Evolutionary conservation across 345 rosid genomes (phyloP), one percentile per base, ranked within the genome.

Genomic region (Populus tremula): DNA sequence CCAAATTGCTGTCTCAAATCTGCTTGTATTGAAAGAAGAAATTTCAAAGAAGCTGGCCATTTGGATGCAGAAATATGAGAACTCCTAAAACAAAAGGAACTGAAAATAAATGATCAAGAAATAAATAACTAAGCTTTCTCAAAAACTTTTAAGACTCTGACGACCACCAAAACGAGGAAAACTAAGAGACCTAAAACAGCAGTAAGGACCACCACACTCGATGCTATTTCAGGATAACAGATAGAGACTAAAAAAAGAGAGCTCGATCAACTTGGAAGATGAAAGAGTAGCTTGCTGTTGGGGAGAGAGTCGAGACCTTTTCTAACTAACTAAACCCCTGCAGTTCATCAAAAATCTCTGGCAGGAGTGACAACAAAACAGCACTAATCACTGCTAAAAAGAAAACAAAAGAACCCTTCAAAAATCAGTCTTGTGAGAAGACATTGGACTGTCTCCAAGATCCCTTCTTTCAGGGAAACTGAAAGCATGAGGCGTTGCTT

Each of bases 1-100:
- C 87, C 89, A 70, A 36, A 82, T 61, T 17, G 74, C 18, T 8
- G 73, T 81, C 72, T 80, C 85, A 12, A 82, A 61, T 69, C 64
- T 78, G 29, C 78, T 71, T 17, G 59, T 25, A 50, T 69, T 76
- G 21, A 27, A 39, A 2, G 76, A 43, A 53, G 67, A 70, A 20
- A 73, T 72, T 20, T 33, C 25, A 41, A 79, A 77, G 27, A 78
- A 41, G 79, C 63, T 69, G 2, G 70, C 85, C 87, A 87, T 85
- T 4, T 3, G 39, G 20, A n/a, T n/a, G 67, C 4, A 43, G 31
- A 21, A 36, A 63, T 2, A 5, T 29, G 23, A 43, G 31, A 56
- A 12, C 16, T 29, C n/a, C 21, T 20, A 5, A 2, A 27, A 11
- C 27, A 43, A 31, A n/a, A 11, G 47, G 67, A 74, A 10, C 21